Percentiles rank a stretch among this genome's conserved stretches.
Evolutionary conservation across 495 filamentous ascomycete genomes (phyloP).

Genomic region (Penicillium argentinense): DNA sequence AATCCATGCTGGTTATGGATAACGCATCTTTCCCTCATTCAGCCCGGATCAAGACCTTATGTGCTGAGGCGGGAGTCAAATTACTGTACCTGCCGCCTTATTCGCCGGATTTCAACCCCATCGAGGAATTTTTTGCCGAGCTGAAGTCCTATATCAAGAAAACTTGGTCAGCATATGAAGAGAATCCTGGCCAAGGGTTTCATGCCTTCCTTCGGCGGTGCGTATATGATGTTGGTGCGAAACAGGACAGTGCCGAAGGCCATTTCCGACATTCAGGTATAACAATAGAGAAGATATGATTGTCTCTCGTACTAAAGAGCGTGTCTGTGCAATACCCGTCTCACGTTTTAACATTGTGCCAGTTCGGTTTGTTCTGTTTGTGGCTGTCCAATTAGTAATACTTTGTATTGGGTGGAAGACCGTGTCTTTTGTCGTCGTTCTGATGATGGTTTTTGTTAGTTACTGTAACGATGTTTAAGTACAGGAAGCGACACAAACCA

Average conservation of each 20-base stretch:
- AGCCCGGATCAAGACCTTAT: too few relatives aligned
- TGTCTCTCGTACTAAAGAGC: neutral
- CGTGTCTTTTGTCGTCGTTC: constrained; percentile 22
- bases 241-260: constrained; percentile 13
- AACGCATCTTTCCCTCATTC: too few relatives aligned
- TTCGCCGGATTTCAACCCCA: constrained; percentile 15
- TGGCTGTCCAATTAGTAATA: constrained; percentile 4
- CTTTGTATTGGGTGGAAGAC: constrained; percentile 29
- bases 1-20: too few relatives aligned
- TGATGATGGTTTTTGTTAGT: constrained; percentile 9
- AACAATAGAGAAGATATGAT: constrained; percentile 6
- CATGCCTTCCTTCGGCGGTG: constrained; percentile 14
- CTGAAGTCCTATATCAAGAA: constrained; percentile 17
- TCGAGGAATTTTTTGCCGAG: constrained; percentile 23
- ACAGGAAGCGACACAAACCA: constrained; percentile 3
- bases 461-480: constrained; percentile 4
- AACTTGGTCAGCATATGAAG: constrained; percentile 9
- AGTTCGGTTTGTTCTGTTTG: neutral
- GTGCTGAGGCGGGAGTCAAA: too few relatives aligned
- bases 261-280: constrained; percentile 17
- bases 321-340: neutral
- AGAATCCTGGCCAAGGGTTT: constrained; percentile 12
- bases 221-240: constrained; percentile 12
- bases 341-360: neutral
- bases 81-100: constrained; percentile 11